A percentile compares a stretch with the other conserved stretches of the same genome.
phyloP scores from a whole-genome alignment of 371 early-diverging fungal species.

The Mucor ambiguus region DNA sequence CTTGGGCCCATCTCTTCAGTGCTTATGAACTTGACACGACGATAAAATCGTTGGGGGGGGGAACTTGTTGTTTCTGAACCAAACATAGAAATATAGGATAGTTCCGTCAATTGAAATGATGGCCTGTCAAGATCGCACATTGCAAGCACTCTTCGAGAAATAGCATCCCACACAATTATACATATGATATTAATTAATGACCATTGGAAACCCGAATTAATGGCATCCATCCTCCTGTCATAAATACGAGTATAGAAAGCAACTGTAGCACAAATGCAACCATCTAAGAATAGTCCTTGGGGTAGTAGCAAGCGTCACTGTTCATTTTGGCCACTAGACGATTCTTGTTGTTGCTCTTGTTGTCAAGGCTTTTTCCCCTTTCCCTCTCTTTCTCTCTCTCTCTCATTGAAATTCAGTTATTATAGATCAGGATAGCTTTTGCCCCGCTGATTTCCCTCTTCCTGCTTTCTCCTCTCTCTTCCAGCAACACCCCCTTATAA shows the following conservation, averaged over 20 bases:
- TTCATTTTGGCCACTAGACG: neutral
- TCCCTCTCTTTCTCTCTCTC: neutral
- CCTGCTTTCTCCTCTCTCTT: no score
- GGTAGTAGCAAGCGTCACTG: neutral
- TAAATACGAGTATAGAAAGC: neutral
- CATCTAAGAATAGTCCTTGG: constrained; percentile 1
- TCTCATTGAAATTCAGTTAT: neutral
- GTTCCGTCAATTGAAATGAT: no score
- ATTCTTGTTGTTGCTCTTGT: neutral
- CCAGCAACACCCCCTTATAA: neutral
- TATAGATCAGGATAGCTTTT: neutral
- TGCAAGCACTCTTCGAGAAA: neutral
- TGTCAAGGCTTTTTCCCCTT: neutral
- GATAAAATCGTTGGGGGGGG: no score
- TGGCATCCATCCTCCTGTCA: constrained; percentile 3
- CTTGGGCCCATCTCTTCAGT: neutral
- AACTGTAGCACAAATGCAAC: neutral
- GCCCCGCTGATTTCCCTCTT: neutral
- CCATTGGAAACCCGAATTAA: constrained; percentile 1
- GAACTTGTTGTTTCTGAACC: no score
- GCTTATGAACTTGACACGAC: neutral
- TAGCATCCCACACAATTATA: neutral
- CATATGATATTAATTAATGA: neutral
- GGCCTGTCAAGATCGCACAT: neutral
- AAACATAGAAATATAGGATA: no score